These are phyloP conservation scores for Xylariaceae sp. DNA, from an alignment of 2,329 filamentous ascomycete genomes.

Conservation along the genomic window DNA sequence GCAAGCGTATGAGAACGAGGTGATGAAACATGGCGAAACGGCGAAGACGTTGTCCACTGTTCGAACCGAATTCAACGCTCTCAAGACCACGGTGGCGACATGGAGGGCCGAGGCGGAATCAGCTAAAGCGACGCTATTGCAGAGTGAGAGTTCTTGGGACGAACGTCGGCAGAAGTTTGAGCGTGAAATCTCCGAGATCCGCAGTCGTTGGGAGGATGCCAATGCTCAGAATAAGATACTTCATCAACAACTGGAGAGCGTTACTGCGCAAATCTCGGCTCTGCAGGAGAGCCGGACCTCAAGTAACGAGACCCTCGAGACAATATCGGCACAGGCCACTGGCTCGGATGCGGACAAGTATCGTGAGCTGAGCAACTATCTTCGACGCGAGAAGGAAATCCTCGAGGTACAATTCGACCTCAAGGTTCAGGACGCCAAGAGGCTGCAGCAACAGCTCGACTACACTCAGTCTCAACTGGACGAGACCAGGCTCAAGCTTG, in stretches of 20 bases:
- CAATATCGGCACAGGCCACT: constrained; percentile 44
- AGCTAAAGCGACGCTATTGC: constrained; percentile 69
- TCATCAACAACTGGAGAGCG: constrained; percentile 79
- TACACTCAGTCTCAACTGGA: constrained; percentile 85
- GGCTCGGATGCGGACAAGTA: constrained; percentile 66
- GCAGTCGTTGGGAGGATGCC: constrained; percentile 73
- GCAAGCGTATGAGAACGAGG: constrained; percentile 89
- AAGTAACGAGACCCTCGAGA: constrained; percentile 47
- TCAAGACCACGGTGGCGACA: constrained; percentile 73
- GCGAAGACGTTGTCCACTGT: constrained; percentile 76
- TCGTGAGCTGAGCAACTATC: constrained; percentile 84
- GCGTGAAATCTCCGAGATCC: constrained; percentile 74
- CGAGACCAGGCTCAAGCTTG: constrained; percentile 79
- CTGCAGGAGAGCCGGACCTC: constrained; percentile 70
- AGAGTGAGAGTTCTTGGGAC: constrained; percentile 83
- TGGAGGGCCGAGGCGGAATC: constrained; percentile 79
- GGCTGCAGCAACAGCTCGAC: constrained; percentile 83
- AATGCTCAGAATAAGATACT: constrained; percentile 86
- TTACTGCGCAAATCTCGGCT: constrained; percentile 71
- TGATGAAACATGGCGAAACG: constrained; percentile 94
- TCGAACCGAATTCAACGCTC: constrained; percentile 71
- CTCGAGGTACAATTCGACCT: constrained; percentile 94
- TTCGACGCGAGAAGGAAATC: constrained; percentile 95
- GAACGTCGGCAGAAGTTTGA: constrained; percentile 77
- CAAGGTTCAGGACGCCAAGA: constrained; percentile 79